Base-by-base conservation (phyloP, 2,329 filamentous ascomycete genomes). In the Calonectria hongkongensis region DNA sequence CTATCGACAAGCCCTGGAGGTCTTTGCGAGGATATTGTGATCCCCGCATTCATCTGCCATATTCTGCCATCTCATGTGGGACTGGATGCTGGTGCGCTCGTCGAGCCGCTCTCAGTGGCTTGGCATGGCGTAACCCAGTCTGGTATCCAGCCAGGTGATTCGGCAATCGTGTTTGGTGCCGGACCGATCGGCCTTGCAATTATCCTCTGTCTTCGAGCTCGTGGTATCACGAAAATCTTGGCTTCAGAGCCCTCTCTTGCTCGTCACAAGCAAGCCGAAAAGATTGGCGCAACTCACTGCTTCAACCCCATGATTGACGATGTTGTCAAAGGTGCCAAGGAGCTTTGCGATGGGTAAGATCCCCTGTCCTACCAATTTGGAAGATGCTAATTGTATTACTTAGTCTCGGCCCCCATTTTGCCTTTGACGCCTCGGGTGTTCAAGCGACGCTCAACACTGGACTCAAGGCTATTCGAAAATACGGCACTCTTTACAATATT, bases 161-260 rank as follows among this genome's bases (percentile, higher is more conserved):
- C 47, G 3, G 91, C 90, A 2, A 78, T 93, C 25, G 86, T 93
- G 8, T 82, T 92, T 3, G 92, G 92, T 6, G 90, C 89, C 0
- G 91, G 92, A 0, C 91, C 92, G 0, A 92, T 93, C 60, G 92
- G 91, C 0, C 84, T 93, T 13, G 89, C 89, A 0, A 85, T 92
- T 4, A 86, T 93, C 2, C 88, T 91, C 72, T 88, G 89, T n/a
- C 83, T 93, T 7, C 85, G 87, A 13, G 88, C 89, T 2, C 85
- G 86, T 18, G 88, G 88, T 0, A 88, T 86, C 0, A 86, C 85
- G 27, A 86, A 86, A 21, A 89, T 93, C 36, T 89, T 93, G 56
- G 87, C 91, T 18, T 87, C 87, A 12, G 92, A 93, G 79, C 13
- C 27, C 2, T n/a, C 39, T 2, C 13, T 56, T 18, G 47, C 48